phyloP scores from a whole-genome alignment of 176 grass and related monocot species.

The Phoenix dactylifera region DNA sequence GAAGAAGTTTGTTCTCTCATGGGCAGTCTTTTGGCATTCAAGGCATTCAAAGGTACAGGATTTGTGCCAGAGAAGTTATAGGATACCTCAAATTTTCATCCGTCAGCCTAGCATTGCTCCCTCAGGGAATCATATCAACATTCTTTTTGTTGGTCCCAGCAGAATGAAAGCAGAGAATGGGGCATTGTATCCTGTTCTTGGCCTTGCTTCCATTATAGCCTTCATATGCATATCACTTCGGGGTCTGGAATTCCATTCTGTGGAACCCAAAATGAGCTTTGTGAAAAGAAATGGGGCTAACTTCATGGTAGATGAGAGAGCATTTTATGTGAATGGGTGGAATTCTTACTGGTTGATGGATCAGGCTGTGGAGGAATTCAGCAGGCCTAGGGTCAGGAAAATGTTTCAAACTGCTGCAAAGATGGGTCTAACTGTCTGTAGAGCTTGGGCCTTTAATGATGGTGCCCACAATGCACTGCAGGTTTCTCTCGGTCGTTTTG shows the following conservation, averaged over 20 bases:
- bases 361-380: constrained; percentile 60
- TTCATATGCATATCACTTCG: constrained; percentile 71
- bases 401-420: constrained; percentile 43
- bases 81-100: too few relatives aligned
- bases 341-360: constrained; percentile 99
- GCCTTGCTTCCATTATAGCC: constrained; percentile 42
- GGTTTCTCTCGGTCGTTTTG: constrained; percentile 56
- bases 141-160: neutral
- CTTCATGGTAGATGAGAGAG: constrained; percentile 43
- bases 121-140: too few relatives aligned
- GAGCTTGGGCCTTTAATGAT: constrained; percentile 96
- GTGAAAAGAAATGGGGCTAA: constrained; percentile 56
- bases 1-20: too few relatives aligned
- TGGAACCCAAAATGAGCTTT: constrained; percentile 30
- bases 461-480: constrained; percentile 87
- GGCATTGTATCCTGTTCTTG: constrained; percentile 62
- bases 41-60: too few relatives aligned
- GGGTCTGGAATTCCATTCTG: constrained; percentile 29
- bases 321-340: constrained; percentile 90
- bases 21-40: too few relatives aligned
- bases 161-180: constrained; percentile 51
- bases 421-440: constrained; percentile 91
- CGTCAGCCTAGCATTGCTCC: too few relatives aligned
- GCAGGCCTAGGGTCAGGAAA: constrained; percentile 38
- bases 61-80: too few relatives aligned